Evolutionary conservation across 169 alveolate genomes (phyloP).

Genomic region (Plasmodium inui): DNA sequence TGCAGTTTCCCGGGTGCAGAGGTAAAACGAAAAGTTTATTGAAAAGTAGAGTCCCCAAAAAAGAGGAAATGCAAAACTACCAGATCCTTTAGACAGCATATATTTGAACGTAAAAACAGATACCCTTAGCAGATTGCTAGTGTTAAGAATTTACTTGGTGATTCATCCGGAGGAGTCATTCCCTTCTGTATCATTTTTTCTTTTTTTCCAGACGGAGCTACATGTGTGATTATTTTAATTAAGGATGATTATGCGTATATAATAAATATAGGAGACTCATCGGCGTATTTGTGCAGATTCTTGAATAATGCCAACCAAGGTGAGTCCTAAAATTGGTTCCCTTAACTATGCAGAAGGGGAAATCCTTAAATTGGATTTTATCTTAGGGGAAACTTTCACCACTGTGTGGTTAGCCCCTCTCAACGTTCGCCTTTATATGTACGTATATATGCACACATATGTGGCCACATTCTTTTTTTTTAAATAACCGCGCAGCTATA

Average conservation of each 20-base stretch:
- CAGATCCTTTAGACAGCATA: neutral
- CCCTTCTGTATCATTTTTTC: neutral
- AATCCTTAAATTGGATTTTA: neutral
- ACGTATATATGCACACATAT: slow-evolving; percentile 10
- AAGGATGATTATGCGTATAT: slow-evolving; percentile 78
- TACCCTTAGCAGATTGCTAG: neutral
- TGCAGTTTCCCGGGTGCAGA: slow-evolving; percentile 51
- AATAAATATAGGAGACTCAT: slow-evolving; percentile 88
- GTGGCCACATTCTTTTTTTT: neutral
- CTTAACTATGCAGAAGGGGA: neutral
- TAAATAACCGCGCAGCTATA: slow-evolving; percentile 79
- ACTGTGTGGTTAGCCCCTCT: neutral
- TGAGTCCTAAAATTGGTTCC: slow-evolving; percentile 16
- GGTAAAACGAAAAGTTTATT: slow-evolving; percentile 16
- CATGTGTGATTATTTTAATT: slow-evolving; percentile 84
- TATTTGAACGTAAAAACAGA: neutral
- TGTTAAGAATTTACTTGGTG: neutral
- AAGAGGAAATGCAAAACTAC: neutral
- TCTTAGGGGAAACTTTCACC: neutral
- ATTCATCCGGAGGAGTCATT: slow-evolving; percentile 12
- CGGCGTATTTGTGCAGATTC: slow-evolving; percentile 85
- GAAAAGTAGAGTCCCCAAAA: neutral
- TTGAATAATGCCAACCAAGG: slow-evolving; percentile 46
- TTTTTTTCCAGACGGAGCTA: slow-evolving; percentile 86
- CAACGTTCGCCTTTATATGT: neutral